Conservation (phyloP, 805 yeast species). For the Kazachstania kunashirensis region DNA sequence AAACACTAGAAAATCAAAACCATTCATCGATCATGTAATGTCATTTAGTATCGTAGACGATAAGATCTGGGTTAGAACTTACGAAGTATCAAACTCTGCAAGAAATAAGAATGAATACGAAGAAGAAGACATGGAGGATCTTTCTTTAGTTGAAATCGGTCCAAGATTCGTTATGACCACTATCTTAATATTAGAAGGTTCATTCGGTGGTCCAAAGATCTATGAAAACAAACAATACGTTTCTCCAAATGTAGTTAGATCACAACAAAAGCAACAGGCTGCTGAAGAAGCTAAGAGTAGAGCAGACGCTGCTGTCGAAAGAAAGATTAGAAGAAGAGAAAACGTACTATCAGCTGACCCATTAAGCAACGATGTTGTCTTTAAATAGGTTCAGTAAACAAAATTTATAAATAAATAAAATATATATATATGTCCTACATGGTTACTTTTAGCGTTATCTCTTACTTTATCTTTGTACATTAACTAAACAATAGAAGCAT, state of each 20-base stretch:
- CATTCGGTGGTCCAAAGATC: conserved; percentile 95
- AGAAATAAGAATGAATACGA: conserved; percentile 45
- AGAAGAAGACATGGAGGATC: conserved; percentile 41
- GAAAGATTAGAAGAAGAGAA: conserved; percentile 68
- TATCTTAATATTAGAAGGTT: conserved; percentile 87
- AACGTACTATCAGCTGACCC: conserved; percentile 73
- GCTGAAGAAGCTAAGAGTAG: conserved; percentile 73
- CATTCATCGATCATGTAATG: conserved; percentile 91
- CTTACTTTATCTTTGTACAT: not conserved
- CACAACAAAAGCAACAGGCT: conserved; percentile 70
- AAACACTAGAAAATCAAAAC: conserved; percentile 81
- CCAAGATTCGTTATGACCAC: conserved; percentile 92
- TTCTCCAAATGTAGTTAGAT: conserved; percentile 89
- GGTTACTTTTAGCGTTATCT: not conserved
- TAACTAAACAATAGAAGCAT: not conserved
- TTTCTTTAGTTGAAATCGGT: conserved; percentile 86
- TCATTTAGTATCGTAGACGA: conserved; percentile 87
- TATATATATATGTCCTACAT: not conserved
- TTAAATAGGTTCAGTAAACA: conserved; percentile 35
- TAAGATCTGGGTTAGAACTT: conserved; percentile 92
- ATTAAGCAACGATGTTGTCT: conserved; percentile 64
- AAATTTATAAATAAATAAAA: no score
- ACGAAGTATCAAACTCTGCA: conserved; percentile 66
- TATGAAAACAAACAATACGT: conserved; percentile 95
- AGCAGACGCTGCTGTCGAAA: conserved; percentile 66